A percentile compares a stretch with the other conserved stretches of the same genome.
These are phyloP conservation scores for Infundibulicybe gibba DNA, from an alignment of 768 basidiomycete genomes.

Conservation along the genomic window DNA sequence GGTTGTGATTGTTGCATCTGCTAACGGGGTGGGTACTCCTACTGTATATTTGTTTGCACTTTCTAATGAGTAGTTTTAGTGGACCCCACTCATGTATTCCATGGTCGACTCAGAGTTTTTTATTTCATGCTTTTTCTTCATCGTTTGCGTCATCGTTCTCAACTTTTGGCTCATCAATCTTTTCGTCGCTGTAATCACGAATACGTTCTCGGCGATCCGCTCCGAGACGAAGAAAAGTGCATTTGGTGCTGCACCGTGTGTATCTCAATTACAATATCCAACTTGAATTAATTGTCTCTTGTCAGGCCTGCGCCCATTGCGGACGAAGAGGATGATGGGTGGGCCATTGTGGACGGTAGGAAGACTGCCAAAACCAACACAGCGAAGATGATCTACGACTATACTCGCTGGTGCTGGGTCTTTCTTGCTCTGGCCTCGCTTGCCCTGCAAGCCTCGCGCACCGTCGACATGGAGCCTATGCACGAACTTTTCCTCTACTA, in stretches of 20 bases:
- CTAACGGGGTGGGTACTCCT: conserved; percentile 56
- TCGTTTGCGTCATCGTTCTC: conserved; percentile 77
- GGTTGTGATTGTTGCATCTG: conserved; percentile 79
- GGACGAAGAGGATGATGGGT: conserved; percentile 64
- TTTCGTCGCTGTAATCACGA: conserved; percentile 94
- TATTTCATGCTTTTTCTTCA: conserved; percentile 84
- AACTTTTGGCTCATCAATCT: conserved; percentile 95
- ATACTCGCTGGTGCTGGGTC: conserved; percentile 73
- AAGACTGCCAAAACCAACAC: conserved; percentile 38
- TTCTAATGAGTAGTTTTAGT: conserved; percentile 34
- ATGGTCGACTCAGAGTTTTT: conserved; percentile 91
- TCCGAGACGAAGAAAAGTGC: conserved; percentile 87
- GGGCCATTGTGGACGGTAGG: conserved; percentile 46
- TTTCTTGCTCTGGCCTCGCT: conserved; percentile 69
- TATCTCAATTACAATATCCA: conserved; percentile 5
- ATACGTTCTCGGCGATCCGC: conserved; percentile 86
- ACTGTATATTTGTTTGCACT: background rate
- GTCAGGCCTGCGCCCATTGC: conserved; percentile 30
- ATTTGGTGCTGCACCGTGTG: conserved; percentile 79
- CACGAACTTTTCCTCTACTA: conserved; percentile 52
- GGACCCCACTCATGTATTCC: conserved; percentile 80
- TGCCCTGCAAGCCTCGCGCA: conserved; percentile 67
- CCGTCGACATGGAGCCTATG: conserved; percentile 39
- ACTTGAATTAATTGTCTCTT: background rate
- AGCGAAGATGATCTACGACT: conserved; percentile 51